Evolutionary conservation across 192 early-diverging fungal species (phyloP), one percentile per base, ranked within the genome.

Genomic region (Linnemannia schmuckeri): DNA sequence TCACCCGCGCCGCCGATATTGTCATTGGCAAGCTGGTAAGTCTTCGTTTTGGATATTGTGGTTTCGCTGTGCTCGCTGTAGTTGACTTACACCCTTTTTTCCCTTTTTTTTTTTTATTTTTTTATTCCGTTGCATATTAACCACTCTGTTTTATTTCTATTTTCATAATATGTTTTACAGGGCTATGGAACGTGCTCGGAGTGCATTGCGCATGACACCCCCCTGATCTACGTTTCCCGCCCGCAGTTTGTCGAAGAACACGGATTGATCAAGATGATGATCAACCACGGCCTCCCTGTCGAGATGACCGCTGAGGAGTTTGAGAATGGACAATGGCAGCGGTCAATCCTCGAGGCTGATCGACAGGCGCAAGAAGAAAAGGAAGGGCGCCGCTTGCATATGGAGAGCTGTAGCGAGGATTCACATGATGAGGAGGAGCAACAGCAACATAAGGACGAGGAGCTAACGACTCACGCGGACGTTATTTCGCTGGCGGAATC

Each of bases 171-270:
- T 54, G 22, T 37, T 5, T 20, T 35, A 49, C 72, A 88, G 87
- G 92, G 92, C 33, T 93, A 92, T 78, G 92, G 92, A 38, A 92
- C 92, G 4, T 93, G 92, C 68, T 89, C 88, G 1, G 92, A 93
- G 79, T 92, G 91, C 72, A 92, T 92, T n/a, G 90, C 88, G 9
- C 91, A 91, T 68, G 42, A 55, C 0, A 91, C 82, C 3, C 92
- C 92, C 7, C 88, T 93, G 75, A 83, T 93, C n/a, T 93, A 91
- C 69, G 91, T 93, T 4, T 77, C 92, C 6, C 81, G 92, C 66
- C 89, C 91, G 13, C 91, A 92, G 68, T 93, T 93, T 78, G 88
- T 90, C 35, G 92, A 93, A 52, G 91, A 93, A 69, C 70, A 74
- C 37, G 92, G 92, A 8, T 66, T 93, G 37, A 70, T 79, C 24